Percentiles rank a stretch among this genome's conserved stretches.
Conservation (phyloP, 2,329 filamentous ascomycete species). For the Colletotrichum karsti region DNA sequence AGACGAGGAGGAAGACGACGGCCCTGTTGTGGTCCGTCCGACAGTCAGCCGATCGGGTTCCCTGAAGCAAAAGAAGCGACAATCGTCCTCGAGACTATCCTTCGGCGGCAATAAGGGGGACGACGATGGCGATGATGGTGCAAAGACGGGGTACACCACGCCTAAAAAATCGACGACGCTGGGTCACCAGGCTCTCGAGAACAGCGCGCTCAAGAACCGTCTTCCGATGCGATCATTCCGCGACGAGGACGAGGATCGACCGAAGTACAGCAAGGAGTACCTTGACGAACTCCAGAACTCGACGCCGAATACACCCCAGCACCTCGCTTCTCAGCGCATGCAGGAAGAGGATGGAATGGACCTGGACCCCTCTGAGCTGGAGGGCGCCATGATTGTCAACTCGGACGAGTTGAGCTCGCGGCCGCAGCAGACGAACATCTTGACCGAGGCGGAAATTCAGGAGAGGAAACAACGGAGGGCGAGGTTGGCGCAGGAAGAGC, state of each 20-base stretch:
- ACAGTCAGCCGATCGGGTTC: constrained; percentile 55
- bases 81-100: constrained; percentile 72
- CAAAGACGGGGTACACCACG: constrained; percentile 62
- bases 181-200: constrained; percentile 71
- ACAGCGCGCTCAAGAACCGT: constrained; percentile 68
- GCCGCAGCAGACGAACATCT: constrained; percentile 51
- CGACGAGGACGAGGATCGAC: constrained; percentile 69
- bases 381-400: constrained; percentile 72
- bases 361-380: constrained; percentile 67
- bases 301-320: constrained; percentile 82
- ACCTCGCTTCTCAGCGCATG: constrained; percentile 56
- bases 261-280: constrained; percentile 87
- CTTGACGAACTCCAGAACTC: constrained; percentile 86
- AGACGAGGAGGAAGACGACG: constrained; percentile 54
- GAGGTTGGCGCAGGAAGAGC: constrained; percentile 76
- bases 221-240: constrained; percentile 67
- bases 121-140: constrained; percentile 61
- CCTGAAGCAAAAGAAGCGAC: constrained; percentile 74
- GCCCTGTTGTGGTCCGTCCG: constrained; percentile 60
- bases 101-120: constrained; percentile 66
- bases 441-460: constrained; percentile 25
- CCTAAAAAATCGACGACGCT: constrained; percentile 70
- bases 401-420: constrained; percentile 47
- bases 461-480: constrained; percentile 71
- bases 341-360: constrained; percentile 61